Base-by-base conservation (phyloP, 2,329 filamentous ascomycete species). In the Penicillium brasilianum region DNA sequence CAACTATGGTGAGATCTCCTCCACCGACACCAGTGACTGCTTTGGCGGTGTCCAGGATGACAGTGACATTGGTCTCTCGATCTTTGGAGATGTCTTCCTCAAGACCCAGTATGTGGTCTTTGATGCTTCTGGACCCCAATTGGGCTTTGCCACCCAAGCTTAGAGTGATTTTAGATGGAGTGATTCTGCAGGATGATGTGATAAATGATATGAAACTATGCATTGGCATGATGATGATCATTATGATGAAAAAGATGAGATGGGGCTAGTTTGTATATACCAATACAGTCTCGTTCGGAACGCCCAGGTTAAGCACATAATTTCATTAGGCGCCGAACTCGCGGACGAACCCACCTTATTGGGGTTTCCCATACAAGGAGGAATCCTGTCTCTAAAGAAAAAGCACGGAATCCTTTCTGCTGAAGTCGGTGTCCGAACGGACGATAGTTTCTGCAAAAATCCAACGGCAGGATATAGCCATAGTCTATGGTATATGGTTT, bases 21-120 rank as follows among this genome's bases (percentile, higher is more conserved):
- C 81, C 46, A 66, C 71, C 16, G 66, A 69, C 4, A 74, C 72
- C 14, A 70, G 70, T 57, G 65, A 69, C 55, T 95, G 91, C 82
- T 93, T 86, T 74, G 91, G 91, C 54, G 91, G 90, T 43, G 84
- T 95, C 62, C 91, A 95, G 80, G 81, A 76, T 60, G 80, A 84
- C 65, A 68, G n/a, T 43, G 18, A 20, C 18, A 43, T 43, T 43
- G 16, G 39, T 43, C 18, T 43, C 39, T 18, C 39, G n/a, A 43
- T 43, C 18, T 43, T 43, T 43, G 39, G 39, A 18, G 39, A 43
- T 43, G 18, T 43, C 39, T 43, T 43, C 39, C 39, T 43, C 39
- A 43, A 43, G 39, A 43, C n/a, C 39, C 39, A 43, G 39, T 43
- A 43, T 43, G 39, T 43, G 16, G 39, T 43, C 39, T 43, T 43